Conservation (phyloP, 176 grass and related monocot species). For the Musa beccarii region DNA sequence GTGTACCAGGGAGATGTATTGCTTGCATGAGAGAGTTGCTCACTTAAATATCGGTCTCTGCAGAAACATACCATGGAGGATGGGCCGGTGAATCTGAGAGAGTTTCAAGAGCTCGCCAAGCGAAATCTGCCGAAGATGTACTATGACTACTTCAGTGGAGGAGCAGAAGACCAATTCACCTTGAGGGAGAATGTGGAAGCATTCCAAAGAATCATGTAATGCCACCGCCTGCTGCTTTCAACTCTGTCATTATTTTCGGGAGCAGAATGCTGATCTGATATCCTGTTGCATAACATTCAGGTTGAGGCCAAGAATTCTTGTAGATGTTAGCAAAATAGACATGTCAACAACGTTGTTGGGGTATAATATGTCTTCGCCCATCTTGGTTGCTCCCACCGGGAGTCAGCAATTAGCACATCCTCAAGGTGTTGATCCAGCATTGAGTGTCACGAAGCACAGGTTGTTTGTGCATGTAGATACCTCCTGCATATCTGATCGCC, state of each 20-base stretch:
- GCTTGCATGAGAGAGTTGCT: not conserved
- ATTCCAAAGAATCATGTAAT: slow-evolving; percentile 67
- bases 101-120: slow-evolving; percentile 68
- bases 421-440: slow-evolving; percentile 36
- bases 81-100: slow-evolving; percentile 50
- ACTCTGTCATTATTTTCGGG: not conserved
- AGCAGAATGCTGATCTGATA: not conserved
- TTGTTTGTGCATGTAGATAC: not conserved
- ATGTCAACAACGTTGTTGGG: slow-evolving; percentile 70
- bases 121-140: slow-evolving; percentile 68
- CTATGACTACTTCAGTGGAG: slow-evolving; percentile 71
- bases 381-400: slow-evolving; percentile 66
- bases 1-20: no score
- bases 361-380: slow-evolving; percentile 54
- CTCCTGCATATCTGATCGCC: slow-evolving; percentile 7
- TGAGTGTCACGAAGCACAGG: not conserved
- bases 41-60: not conserved
- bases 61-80: slow-evolving; percentile 44
- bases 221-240: not conserved
- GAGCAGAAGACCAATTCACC: slow-evolving; percentile 77
- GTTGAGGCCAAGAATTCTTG: slow-evolving; percentile 72
- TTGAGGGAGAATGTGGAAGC: slow-evolving; percentile 75
- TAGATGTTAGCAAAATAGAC: slow-evolving; percentile 79
- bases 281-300: slow-evolving; percentile 20
- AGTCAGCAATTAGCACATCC: slow-evolving; percentile 56